These are phyloP conservation scores for Aspergillus glaucus DNA, from an alignment of 2,329 filamentous ascomycete species.

Conservation along the genomic window DNA sequence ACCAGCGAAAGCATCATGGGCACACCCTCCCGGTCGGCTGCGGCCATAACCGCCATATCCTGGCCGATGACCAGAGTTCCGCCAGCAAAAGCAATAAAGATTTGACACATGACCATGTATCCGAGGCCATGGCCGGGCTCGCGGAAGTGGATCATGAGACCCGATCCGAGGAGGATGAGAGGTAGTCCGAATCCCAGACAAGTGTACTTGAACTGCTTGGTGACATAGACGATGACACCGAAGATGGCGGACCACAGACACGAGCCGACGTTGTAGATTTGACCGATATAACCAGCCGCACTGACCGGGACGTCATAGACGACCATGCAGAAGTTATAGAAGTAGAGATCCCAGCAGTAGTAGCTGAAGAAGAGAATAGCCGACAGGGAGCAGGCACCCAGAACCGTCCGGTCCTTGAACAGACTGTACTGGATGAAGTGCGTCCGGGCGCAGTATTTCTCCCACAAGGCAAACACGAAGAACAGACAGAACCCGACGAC, in stretches of 20 bases:
- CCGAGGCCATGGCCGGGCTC: slow-evolving; percentile 42
- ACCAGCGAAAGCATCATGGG: slow-evolving; percentile 40
- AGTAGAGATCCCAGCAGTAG: slow-evolving; percentile 51
- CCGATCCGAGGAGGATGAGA: slow-evolving; percentile 46
- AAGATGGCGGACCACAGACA: slow-evolving; percentile 47
- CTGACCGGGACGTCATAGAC: slow-evolving; percentile 43
- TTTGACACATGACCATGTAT: slow-evolving; percentile 51
- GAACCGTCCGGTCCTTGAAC: slow-evolving; percentile 44
- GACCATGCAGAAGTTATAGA: slow-evolving; percentile 49
- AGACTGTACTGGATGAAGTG: slow-evolving; percentile 52
- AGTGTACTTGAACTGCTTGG: slow-evolving; percentile 48
- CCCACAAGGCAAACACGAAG: slow-evolving; percentile 50
- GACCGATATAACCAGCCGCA: slow-evolving; percentile 42
- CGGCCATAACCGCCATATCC: slow-evolving; percentile 54
- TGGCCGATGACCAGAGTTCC: slow-evolving; percentile 50
- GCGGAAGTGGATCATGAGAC: slow-evolving; percentile 53
- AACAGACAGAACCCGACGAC: slow-evolving; percentile 52
- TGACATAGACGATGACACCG: slow-evolving; percentile 45
- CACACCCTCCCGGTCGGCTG: slow-evolving; percentile 49
- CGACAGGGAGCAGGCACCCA: slow-evolving; percentile 48
- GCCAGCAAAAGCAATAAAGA: slow-evolving; percentile 51
- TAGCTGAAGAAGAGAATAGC: slow-evolving; percentile 45
- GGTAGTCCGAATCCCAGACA: slow-evolving; percentile 48
- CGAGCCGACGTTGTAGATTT: slow-evolving; percentile 51
- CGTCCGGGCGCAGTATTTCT: slow-evolving; percentile 46